Evolutionary conservation across 768 basidiomycete species (phyloP).

Genomic region (Leccinellum luteum): DNA sequence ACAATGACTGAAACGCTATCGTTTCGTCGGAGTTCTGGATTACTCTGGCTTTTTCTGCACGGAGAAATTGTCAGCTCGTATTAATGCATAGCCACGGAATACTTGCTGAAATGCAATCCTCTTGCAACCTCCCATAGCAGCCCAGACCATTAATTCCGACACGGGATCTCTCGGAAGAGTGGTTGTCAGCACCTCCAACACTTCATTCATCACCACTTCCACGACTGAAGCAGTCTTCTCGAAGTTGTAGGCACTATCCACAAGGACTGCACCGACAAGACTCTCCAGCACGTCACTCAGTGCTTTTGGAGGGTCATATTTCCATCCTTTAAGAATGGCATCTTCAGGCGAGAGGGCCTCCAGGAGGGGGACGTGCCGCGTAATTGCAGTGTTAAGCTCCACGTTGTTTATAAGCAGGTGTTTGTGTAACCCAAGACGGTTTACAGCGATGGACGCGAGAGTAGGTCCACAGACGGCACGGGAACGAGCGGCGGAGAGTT

Average conservation of each 20-base stretch:
- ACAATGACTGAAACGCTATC: conserved; percentile 57
- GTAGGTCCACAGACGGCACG: conserved; percentile 73
- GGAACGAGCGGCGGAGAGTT: conserved; percentile 68
- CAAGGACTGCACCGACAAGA: conserved; percentile 76
- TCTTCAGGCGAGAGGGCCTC: conserved; percentile 53
- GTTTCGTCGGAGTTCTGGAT: conserved; percentile 40
- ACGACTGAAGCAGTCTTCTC: conserved; percentile 63
- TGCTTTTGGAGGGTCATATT: conserved; percentile 82
- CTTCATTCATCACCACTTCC: conserved; percentile 62
- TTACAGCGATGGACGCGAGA: conserved; percentile 67
- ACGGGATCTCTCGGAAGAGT: conserved; percentile 68
- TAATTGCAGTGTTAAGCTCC: conserved; percentile 63
- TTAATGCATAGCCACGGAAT: background rate
- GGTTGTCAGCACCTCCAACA: conserved; percentile 59
- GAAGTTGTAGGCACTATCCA: conserved; percentile 76
- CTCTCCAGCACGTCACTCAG: conserved; percentile 85
- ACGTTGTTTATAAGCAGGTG: conserved; percentile 66
- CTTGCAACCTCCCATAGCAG: conserved; percentile 55
- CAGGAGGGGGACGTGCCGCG: conserved; percentile 58
- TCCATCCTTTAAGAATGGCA: conserved; percentile 71
- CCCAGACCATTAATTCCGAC: conserved; percentile 68
- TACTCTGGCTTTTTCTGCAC: conserved; percentile 44
- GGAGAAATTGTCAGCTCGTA: background rate
- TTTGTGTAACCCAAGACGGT: conserved; percentile 64
- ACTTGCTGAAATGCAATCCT: conserved; percentile 47